Conservation (phyloP, 2,329 filamentous ascomycete species). For the Neonectria ditissima region DNA sequence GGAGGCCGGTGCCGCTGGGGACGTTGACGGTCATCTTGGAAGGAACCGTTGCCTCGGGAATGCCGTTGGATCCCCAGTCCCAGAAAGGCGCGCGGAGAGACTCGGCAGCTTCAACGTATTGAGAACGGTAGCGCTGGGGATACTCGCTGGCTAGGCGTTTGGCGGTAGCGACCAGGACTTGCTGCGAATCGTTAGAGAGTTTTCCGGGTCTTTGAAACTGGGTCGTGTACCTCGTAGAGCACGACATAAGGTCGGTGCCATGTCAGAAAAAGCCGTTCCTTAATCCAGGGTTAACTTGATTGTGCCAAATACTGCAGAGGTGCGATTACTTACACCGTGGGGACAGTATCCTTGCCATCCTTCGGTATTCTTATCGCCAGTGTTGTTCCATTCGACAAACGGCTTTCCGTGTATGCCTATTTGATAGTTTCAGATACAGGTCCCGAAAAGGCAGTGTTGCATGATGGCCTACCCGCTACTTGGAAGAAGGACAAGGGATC, state of each 20-base stretch:
- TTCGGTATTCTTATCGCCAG: constrained; percentile 46
- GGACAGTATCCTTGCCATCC: constrained; percentile 59
- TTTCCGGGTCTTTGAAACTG: not conserved
- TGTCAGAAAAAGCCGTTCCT: constrained; percentile 63
- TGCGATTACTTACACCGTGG: constrained; percentile 53
- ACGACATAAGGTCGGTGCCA: constrained; percentile 69
- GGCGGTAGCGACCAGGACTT: constrained; percentile 62
- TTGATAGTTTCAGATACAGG: not conserved
- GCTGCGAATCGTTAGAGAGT: constrained; percentile 51
- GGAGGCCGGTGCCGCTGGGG: constrained; percentile 50
- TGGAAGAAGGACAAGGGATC: constrained; percentile 64
- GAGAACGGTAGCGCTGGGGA: constrained; percentile 46
- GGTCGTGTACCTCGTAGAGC: constrained; percentile 62
- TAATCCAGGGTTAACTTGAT: constrained; percentile 11
- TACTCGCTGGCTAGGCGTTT: constrained; percentile 60
- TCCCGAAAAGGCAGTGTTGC: not conserved
- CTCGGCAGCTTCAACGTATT: constrained; percentile 60
- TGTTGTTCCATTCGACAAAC: constrained; percentile 56
- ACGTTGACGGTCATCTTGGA: constrained; percentile 55
- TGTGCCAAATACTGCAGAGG: not conserved
- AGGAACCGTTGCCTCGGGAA: constrained; percentile 56
- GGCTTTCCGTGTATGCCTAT: constrained; percentile 58
- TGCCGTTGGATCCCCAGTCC: constrained; percentile 63
- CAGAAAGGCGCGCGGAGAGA: constrained; percentile 63
- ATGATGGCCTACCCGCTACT: constrained; percentile 55